Percentiles rank a stretch among this genome's conserved stretches.
phyloP scores from a whole-genome alignment of 176 grass and related monocot species.

The Triticum timopheevii region DNA sequence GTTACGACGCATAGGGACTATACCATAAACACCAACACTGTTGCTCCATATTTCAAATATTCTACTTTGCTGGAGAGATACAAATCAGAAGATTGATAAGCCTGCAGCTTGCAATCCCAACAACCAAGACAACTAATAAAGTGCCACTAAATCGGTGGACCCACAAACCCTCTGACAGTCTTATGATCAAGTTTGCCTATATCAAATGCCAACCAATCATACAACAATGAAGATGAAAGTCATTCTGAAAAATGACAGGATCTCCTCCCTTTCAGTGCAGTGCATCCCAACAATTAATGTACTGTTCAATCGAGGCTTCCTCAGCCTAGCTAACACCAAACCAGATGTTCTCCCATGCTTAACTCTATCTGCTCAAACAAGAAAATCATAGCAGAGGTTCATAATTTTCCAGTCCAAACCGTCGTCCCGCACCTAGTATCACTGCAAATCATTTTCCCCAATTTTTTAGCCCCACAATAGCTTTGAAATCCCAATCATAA shows the following conservation, averaged over 20 bases:
- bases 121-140: not conserved
- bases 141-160: not conserved
- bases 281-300: not conserved
- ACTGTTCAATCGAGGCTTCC: not conserved
- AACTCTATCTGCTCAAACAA: not conserved
- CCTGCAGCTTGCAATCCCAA: not conserved
- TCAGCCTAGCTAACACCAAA: not conserved
- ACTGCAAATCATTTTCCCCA: not conserved
- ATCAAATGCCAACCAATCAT: not conserved
- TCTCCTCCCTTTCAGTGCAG: not conserved
- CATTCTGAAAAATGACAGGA: not conserved
- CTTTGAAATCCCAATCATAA: not conserved
- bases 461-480: not conserved
- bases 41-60: slow-evolving; percentile 2
- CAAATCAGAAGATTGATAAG: not conserved
- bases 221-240: not conserved
- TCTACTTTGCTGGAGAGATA: slow-evolving; percentile 19
- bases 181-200: not conserved
- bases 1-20: not conserved
- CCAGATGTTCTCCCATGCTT: not conserved
- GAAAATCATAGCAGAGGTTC: not conserved
- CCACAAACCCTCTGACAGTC: not conserved
- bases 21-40: not conserved
- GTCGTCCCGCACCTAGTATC: not conserved
- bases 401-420: not conserved